Evolutionary conservation across 106 monocot species (phyloP).

Genomic region (Alisma plantagoaquatica): DNA sequence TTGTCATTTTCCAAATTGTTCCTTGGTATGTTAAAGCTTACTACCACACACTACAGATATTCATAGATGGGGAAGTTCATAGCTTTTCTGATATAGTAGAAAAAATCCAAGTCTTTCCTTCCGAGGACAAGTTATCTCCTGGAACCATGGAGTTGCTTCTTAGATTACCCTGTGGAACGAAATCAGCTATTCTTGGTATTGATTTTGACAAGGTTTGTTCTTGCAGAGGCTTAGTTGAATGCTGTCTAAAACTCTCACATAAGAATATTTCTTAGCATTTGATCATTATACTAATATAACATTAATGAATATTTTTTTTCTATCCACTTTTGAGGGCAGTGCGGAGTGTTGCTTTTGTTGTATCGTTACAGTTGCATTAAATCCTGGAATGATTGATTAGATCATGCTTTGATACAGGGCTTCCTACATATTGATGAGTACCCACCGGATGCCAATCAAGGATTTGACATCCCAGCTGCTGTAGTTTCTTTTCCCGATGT

Average conservation of each 20-base stretch:
- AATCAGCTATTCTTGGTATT: constrained; percentile 47
- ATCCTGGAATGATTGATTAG: too few species aligned
- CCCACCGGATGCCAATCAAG: constrained; percentile 99
- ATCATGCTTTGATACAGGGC: too few species aligned
- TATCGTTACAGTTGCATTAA: too few species aligned
- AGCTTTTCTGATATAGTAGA: constrained; percentile 43
- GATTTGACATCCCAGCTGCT: constrained; percentile 97
- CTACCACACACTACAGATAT: constrained; percentile 80
- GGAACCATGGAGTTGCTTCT: constrained; percentile 74
- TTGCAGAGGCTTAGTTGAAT: not conserved
- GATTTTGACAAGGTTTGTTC: constrained; percentile 87
- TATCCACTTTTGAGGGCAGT: too few species aligned
- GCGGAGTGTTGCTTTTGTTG: too few species aligned
- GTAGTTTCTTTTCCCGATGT: constrained; percentile 70
- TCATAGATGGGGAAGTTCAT: constrained; percentile 53
- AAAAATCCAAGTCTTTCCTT: constrained; percentile 73
- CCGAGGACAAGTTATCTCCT: constrained; percentile 85
- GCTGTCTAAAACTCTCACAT: not conserved
- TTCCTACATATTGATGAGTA: constrained; percentile 97
- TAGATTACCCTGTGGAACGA: constrained; percentile 56
- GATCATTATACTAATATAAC: too few species aligned
- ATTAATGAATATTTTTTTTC: too few species aligned
- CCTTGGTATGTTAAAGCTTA: constrained; percentile 98
- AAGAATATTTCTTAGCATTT: not conserved
- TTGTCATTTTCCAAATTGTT: constrained; percentile 77